These are phyloP conservation scores for Massariosphaeria phaeospora DNA, from an alignment of 495 filamentous ascomycete species.

Conservation along the genomic window DNA sequence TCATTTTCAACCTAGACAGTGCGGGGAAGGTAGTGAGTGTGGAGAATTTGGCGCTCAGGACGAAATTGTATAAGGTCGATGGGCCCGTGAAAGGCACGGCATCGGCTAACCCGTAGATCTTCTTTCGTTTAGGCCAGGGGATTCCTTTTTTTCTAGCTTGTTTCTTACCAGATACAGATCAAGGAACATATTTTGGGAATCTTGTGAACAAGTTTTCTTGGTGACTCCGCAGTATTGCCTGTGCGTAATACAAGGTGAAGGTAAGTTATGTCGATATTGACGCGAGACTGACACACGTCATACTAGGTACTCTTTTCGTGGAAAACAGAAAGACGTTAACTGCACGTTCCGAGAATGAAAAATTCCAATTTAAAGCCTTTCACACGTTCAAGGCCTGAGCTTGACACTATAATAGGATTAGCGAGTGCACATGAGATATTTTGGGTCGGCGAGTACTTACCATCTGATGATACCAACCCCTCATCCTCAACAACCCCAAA, in stretches of 20 bases:
- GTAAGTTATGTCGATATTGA: too few relatives aligned
- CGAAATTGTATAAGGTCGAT: conserved; percentile 1
- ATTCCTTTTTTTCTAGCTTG: too few relatives aligned
- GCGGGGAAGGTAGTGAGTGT: conserved; percentile 4
- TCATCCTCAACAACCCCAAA: conserved; percentile 57
- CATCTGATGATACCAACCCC: conserved; percentile 69
- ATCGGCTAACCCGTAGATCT: background rate
- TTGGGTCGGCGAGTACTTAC: conserved; percentile 48
- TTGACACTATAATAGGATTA: conserved; percentile 30
- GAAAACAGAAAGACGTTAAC: too few relatives aligned
- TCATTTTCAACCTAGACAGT: conserved; percentile 38
- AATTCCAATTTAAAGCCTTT: background rate
- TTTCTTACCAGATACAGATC: too few relatives aligned
- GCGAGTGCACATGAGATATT: background rate
- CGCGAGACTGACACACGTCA: too few relatives aligned
- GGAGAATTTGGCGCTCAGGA: conserved; percentile 7
- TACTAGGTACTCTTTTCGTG: too few relatives aligned
- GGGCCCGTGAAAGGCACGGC: background rate
- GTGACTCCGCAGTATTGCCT: too few relatives aligned
- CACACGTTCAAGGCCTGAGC: conserved; percentile 26
- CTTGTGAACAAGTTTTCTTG: too few relatives aligned
- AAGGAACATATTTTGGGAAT: too few relatives aligned
- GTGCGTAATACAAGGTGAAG: too few relatives aligned
- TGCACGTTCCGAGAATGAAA: too few relatives aligned
- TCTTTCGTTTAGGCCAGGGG: background rate